Evolutionary conservation across 225 moss, liverwort and hornwort species (phyloP).

Genomic region (Polytrichum commune): DNA sequence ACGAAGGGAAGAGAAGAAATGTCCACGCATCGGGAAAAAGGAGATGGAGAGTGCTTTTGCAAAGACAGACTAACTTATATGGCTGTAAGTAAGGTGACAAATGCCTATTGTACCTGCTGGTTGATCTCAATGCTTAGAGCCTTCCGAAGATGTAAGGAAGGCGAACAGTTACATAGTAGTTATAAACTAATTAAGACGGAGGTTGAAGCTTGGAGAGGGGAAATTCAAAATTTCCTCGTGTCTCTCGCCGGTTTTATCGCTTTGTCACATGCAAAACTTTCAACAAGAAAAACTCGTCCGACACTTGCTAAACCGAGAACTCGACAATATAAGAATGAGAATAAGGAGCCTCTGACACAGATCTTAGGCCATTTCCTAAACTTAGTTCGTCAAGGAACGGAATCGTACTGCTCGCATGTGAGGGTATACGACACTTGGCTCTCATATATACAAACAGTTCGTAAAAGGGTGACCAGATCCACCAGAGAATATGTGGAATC

Average conservation of each 20-base stretch:
- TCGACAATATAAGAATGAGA: neutral
- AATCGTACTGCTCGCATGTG: neutral
- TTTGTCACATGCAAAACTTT: neutral
- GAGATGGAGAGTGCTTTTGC: neutral
- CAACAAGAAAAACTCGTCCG: neutral
- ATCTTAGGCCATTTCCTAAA: neutral
- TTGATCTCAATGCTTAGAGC: neutral
- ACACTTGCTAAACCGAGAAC: conserved; percentile 8
- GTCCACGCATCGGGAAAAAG: too few species aligned
- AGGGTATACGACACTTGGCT: neutral
- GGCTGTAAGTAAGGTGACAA: neutral
- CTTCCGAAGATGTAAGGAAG: neutral
- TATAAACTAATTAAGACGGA: neutral
- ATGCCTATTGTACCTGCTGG: neutral
- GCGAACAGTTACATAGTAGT: neutral
- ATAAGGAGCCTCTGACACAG: neutral
- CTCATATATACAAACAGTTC: too few species aligned
- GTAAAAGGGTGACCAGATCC: neutral
- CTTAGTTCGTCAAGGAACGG: neutral
- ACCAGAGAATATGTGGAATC: neutral
- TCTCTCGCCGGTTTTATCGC: neutral
- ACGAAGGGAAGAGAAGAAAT: neutral
- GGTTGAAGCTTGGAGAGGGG: neutral
- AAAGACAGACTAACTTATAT: neutral
- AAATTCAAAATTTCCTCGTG: neutral